Evolutionary conservation across 2,329 filamentous ascomycete genomes (phyloP), one percentile per base, ranked within the genome.

Genomic region (Beauveria pseudobassiana): DNA sequence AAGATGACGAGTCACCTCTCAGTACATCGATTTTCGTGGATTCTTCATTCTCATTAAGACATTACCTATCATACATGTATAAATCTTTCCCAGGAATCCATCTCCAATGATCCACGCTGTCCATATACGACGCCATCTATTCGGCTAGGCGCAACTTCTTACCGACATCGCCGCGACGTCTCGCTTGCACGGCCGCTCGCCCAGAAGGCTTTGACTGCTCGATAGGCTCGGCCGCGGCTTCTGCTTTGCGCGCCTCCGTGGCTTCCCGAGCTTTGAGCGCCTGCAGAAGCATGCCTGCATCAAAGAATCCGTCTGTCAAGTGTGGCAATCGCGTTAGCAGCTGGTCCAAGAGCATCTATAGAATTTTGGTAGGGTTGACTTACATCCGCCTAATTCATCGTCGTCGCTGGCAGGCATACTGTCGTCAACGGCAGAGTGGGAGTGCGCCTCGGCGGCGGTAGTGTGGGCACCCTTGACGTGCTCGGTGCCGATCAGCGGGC

Each of bases 301-400:
- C 93, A 76, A 98, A 98, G 80, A 98, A 97, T 38, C 93, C 93
- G 79, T 97, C 93, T 96, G 71, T n/a, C 64, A 56, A 61, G 24
- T 4, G 26, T 43, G 18, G 20, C 14, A 8, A 54, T 57, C 10
- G 66, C 45, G 63, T 74, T 68, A 74, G 76, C 68, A 65, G 26
- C 45, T n/a, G 71, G 71, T 22, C 43, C 38, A 58, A 26, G 5
- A 18, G 20, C 10, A 5, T 18, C 30, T 16, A 5, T 38, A 38
- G 2, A 6, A 38, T 6, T 6, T 16, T 38, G 64, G 61, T 45
- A 24, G 24, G 18, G 28, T 1, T 26, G 22, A 87, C 90, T 87
- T 85, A 96, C 93, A 97, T 75, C 93, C 93, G 67, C 93, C 93
- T 71, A 97, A 82, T 66, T 91, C 91, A 70, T 96, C 93, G 74